Evolutionary conservation across 176 grass and related monocot species (phyloP).

Genomic region (Guadua angustifolia): DNA sequence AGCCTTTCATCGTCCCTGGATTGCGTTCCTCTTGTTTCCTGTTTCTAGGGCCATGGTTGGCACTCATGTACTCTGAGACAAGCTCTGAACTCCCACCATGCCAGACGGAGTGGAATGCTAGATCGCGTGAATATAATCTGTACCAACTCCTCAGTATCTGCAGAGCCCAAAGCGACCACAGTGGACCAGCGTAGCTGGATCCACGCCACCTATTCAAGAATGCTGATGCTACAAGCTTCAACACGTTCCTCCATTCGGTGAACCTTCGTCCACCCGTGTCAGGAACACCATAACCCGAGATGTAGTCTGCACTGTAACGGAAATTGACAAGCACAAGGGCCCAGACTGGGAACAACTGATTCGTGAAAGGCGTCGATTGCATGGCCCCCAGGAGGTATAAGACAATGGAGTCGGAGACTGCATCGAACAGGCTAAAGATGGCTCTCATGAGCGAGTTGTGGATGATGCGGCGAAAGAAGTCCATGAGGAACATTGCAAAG

Average conservation of each 20-base stretch:
- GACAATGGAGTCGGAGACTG: neutral
- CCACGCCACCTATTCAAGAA: neutral
- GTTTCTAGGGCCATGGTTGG: neutral
- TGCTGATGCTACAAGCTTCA: neutral
- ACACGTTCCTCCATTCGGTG: neutral
- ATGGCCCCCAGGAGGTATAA: slow-evolving; percentile 35
- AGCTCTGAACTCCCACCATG: slow-evolving; percentile 19
- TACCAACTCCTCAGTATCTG: slow-evolving; percentile 19
- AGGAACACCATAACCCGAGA: slow-evolving; percentile 40
- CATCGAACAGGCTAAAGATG: neutral
- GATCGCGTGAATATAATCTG: rapidly evolving
- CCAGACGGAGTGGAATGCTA: neutral
- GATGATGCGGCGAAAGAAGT: neutral
- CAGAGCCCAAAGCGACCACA: slow-evolving; percentile 5
- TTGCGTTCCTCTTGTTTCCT: neutral
- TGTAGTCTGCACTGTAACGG: slow-evolving; percentile 12
- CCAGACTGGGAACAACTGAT: slow-evolving; percentile 37
- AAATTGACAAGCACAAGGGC: slow-evolving; percentile 20
- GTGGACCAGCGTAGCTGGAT: neutral
- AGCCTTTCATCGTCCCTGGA: neutral
- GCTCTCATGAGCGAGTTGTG: neutral
- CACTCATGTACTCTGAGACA: slow-evolving; percentile 9
- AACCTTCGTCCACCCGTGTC: neutral
- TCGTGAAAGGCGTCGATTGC: slow-evolving; percentile 26
- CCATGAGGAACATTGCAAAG: neutral